Conservation (phyloP, 306 rosid species). For the Quercus berberidifolia region DNA sequence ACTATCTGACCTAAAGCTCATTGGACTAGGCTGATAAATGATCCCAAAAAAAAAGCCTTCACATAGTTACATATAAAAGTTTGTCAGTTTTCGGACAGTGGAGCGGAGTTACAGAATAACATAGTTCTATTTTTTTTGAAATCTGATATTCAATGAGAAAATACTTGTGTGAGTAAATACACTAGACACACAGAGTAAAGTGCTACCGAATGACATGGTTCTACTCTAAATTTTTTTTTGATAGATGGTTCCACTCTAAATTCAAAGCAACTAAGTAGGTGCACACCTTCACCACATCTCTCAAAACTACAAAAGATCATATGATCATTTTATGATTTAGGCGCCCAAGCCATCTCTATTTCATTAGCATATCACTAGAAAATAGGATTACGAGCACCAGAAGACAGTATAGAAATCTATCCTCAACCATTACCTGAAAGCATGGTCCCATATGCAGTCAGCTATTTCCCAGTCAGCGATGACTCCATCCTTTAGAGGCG, state of each 20-base stretch:
- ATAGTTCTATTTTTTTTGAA: no score
- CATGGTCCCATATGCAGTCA: slow-evolving; percentile 98
- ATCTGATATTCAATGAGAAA: no score
- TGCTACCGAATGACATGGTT: no score
- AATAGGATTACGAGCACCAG: not conserved
- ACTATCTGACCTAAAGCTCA: not conserved
- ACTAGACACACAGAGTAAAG: no score
- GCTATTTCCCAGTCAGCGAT: slow-evolving; percentile 97
- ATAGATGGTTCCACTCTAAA: no score
- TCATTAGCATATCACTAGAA: not conserved
- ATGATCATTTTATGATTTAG: not conserved
- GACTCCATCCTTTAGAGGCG: slow-evolving; percentile 84
- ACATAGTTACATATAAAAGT: not conserved
- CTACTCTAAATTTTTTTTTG: no score
- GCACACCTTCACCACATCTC: not conserved
- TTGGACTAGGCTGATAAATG: not conserved
- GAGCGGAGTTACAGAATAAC: no score
- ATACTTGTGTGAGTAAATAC: no score
- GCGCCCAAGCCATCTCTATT: not conserved
- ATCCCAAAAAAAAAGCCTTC: not conserved
- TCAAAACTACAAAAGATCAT: not conserved
- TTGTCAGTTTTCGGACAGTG: not conserved
- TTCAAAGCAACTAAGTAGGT: not conserved
- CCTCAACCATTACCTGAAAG: slow-evolving; percentile 62
- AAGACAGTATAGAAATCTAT: not conserved